These are phyloP conservation scores for Rhododendron mucronatum DNA, from an alignment of 148 eudicot genomes.

Conservation along the genomic window DNA sequence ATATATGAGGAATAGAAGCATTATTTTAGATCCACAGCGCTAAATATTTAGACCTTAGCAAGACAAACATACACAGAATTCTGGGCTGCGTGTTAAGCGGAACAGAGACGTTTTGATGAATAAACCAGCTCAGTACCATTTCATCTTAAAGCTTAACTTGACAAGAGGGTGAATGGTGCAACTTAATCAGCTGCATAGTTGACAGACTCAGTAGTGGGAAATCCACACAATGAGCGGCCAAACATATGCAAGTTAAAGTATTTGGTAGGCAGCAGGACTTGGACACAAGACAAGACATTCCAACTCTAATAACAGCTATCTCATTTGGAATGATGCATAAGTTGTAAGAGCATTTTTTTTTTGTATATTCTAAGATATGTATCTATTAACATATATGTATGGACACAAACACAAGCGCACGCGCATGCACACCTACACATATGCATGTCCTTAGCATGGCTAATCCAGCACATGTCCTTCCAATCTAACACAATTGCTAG, in stretches of 20 bases:
- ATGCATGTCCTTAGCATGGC: not conserved
- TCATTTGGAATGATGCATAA: not conserved
- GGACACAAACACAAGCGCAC: not conserved
- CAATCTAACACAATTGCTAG: not conserved
- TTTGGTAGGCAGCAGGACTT: not conserved
- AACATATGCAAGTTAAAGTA: not conserved
- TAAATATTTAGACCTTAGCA: not conserved
- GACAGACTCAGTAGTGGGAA: not conserved
- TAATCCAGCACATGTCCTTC: not conserved
- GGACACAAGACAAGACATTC: not conserved
- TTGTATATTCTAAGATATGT: not conserved
- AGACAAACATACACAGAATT: not conserved
- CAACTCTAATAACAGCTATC: not conserved
- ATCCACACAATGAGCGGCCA: not conserved
- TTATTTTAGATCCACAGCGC: not conserved
- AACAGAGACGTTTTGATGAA: not conserved
- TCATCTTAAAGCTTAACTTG: not conserved
- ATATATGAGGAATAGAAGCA: conserved; percentile 8
- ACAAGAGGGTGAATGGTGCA: not conserved
- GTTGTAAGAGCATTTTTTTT: not conserved
- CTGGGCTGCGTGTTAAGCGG: not conserved
- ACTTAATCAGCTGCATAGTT: not conserved
- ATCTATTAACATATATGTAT: not conserved
- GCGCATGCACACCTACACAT: not conserved
- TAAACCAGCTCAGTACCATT: not conserved